phyloP scores from a whole-genome alignment of 495 filamentous ascomycete genomes.

The Rhypophila decipiens region DNA sequence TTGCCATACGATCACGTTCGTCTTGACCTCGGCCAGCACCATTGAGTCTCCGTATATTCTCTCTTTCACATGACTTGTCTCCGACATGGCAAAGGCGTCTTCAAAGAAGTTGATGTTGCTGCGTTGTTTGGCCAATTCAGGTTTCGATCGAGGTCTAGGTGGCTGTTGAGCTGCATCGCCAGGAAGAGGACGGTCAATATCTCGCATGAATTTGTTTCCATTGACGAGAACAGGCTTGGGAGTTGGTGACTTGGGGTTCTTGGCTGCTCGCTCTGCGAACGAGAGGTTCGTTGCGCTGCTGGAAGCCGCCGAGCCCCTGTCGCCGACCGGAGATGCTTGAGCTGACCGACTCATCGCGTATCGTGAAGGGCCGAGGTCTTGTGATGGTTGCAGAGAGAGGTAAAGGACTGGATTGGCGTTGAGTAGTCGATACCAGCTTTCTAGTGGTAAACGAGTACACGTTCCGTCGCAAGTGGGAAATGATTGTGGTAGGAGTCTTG shows the following conservation, averaged over 20 bases:
- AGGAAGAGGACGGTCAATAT: constrained; percentile 29
- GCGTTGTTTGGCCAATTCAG: constrained; percentile 32
- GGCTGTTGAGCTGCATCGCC: constrained; percentile 23
- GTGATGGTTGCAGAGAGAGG: too few species aligned
- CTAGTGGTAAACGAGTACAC: too few species aligned
- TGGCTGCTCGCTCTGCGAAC: constrained; percentile 35
- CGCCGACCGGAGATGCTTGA: neutral
- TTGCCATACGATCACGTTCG: constrained; percentile 68
- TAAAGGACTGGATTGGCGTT: too few species aligned
- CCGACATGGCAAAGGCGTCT: constrained; percentile 36
- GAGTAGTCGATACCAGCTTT: too few species aligned
- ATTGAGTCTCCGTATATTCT: constrained; percentile 59
- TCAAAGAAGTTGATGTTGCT: constrained; percentile 40
- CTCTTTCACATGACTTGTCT: constrained; percentile 44
- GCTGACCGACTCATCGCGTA: too few species aligned
- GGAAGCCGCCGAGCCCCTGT: neutral
- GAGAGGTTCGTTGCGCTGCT: constrained; percentile 12
- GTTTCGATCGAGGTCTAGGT: constrained; percentile 19
- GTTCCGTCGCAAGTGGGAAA: too few species aligned
- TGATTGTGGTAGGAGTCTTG: too few species aligned
- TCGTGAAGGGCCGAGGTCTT: too few species aligned
- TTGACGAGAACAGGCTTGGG: constrained; percentile 28
- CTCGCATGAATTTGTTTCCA: constrained; percentile 29
- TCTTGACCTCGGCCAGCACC: constrained; percentile 73
- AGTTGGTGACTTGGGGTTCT: constrained; percentile 30